Conservation (phyloP, 2,329 filamentous ascomycete species). For the Colletotrichum aenigma region DNA sequence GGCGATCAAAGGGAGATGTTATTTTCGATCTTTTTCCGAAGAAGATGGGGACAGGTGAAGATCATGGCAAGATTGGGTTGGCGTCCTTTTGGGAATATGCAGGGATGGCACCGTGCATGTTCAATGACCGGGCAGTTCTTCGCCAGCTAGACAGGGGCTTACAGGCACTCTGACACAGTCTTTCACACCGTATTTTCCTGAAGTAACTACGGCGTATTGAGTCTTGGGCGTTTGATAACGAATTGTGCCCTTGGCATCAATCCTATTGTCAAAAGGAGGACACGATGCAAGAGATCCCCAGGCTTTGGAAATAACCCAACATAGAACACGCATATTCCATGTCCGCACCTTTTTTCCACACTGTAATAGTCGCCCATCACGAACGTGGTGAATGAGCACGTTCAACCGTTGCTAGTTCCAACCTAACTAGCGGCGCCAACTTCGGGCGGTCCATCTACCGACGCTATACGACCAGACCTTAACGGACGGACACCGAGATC, state of each 20-base stretch:
- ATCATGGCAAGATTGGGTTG: background rate
- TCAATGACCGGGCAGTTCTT: background rate
- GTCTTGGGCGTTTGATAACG: fast-evolving
- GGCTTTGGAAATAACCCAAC: background rate
- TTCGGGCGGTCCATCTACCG: background rate
- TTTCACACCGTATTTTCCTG: background rate
- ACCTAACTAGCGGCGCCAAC: background rate
- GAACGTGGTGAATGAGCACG: background rate
- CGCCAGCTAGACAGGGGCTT: background rate
- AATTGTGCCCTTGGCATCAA: fast-evolving
- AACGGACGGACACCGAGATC: background rate
- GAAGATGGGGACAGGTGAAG: background rate
- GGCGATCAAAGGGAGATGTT: background rate
- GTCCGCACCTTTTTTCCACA: background rate
- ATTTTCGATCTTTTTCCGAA: background rate
- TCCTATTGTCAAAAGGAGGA: fast-evolving
- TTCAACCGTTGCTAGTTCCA: background rate
- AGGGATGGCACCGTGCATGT: background rate
- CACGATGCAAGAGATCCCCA: fast-evolving
- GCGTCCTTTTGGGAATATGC: background rate
- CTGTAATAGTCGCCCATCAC: fast-evolving
- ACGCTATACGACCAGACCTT: background rate
- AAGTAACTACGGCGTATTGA: fast-evolving
- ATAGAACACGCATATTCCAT: fast-evolving
- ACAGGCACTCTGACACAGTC: background rate